Conservation (phyloP, 148 eudicot genomes). For the Suaeda aralocaspica region DNA sequence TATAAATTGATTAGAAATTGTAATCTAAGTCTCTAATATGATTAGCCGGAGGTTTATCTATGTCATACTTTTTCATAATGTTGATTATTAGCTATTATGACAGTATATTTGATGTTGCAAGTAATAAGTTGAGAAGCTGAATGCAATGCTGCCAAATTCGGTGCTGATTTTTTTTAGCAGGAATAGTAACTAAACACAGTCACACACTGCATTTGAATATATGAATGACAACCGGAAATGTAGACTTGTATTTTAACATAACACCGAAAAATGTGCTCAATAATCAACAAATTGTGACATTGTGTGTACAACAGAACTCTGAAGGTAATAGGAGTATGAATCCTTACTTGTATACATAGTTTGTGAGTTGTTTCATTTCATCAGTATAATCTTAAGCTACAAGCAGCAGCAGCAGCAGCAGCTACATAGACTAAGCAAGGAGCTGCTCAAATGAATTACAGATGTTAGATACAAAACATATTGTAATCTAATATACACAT, state of each 20-base stretch:
- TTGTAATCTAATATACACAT: neutral
- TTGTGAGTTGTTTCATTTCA: neutral
- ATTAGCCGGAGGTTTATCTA: neutral
- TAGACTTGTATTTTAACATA: neutral
- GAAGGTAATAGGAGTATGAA: neutral
- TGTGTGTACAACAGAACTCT: neutral
- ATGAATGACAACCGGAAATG: neutral
- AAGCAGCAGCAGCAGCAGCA: no score
- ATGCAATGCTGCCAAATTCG: no score
- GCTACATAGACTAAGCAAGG: constrained; percentile 4
- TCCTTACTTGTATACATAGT: no score
- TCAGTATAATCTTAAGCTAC: neutral
- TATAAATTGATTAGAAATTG: constrained; percentile 5
- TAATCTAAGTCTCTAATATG: neutral
- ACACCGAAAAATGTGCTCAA: neutral
- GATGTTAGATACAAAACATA: neutral
- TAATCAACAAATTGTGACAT: neutral
- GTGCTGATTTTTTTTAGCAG: no score
- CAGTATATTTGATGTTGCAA: no score
- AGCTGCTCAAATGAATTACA: constrained; percentile 8
- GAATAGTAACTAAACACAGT: no score
- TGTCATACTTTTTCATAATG: neutral
- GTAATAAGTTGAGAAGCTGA: no score
- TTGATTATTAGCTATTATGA: neutral
- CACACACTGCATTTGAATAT: no score